phyloP scores from a whole-genome alignment of 192 early-diverging fungal species.

The Coemansia sp. region DNA sequence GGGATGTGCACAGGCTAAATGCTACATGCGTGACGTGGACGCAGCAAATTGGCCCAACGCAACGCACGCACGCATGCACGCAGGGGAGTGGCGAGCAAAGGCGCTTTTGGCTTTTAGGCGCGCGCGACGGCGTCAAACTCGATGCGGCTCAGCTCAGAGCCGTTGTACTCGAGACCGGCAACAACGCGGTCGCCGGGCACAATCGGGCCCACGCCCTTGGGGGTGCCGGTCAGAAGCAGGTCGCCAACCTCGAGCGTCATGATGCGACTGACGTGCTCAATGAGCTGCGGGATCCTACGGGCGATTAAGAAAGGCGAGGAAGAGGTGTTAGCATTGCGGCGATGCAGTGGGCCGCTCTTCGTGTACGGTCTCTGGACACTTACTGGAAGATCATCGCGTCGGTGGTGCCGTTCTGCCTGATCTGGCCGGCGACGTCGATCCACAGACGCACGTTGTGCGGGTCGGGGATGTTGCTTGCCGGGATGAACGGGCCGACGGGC shows the following conservation, averaged over 20 bases:
- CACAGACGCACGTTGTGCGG: conserved; percentile 71
- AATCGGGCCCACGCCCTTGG: conserved; percentile 83
- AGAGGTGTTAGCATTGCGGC: background rate
- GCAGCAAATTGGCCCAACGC: too few relatives aligned
- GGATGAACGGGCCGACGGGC: conserved; percentile 83
- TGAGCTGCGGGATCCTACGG: conserved; percentile 72
- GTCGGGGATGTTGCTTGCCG: conserved; percentile 63
- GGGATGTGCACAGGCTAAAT: too few relatives aligned
- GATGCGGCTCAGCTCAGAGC: conserved; percentile 41
- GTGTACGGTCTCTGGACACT: conserved; percentile 5
- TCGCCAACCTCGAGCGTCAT: conserved; percentile 91
- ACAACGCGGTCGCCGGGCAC: conserved; percentile 71
- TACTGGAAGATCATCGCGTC: conserved; percentile 89
- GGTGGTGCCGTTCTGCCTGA: conserved; percentile 82
- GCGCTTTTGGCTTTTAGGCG: conserved; percentile 2
- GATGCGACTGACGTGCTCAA: conserved; percentile 76
- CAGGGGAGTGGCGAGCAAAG: too few relatives aligned
- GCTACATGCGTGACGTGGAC: too few relatives aligned
- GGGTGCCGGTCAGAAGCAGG: conserved; percentile 88
- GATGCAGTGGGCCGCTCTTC: too few relatives aligned
- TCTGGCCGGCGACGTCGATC: conserved; percentile 71
- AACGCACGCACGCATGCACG: too few relatives aligned
- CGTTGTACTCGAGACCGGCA: conserved; percentile 58
- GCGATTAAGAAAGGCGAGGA: too few relatives aligned
- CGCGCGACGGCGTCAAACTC: conserved; percentile 36